phyloP scores from a whole-genome alignment of 768 basidiomycete genomes.

The Pleurotus djamor region DNA sequence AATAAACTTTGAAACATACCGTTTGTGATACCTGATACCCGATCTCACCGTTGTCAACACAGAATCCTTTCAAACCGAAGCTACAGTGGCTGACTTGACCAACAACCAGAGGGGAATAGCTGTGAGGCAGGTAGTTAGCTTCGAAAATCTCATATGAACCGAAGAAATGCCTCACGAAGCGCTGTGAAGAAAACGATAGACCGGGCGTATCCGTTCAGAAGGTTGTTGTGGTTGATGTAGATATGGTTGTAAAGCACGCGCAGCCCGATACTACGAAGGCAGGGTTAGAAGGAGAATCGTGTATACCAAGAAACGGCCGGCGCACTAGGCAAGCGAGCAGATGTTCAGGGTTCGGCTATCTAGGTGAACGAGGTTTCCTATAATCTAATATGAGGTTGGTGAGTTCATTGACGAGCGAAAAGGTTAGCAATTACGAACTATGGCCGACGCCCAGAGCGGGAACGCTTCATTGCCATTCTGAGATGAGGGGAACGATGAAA shows the following conservation, averaged over 20 bases:
- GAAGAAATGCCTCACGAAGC: neutral
- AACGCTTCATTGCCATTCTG: conserved; percentile 28
- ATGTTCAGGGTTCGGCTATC: conserved; percentile 11
- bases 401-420: neutral
- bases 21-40: too few species aligned
- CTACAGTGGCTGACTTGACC: neutral
- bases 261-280: conserved; percentile 12
- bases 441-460: conserved; percentile 23
- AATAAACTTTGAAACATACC: too few species aligned
- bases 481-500: neutral
- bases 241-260: conserved; percentile 19
- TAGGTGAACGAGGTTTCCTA: conserved; percentile 18
- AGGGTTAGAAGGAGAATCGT: neutral
- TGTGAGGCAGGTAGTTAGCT: neutral
- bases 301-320: neutral
- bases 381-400: conserved; percentile 8
- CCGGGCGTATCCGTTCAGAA: conserved; percentile 17
- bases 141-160: neutral
- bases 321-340: neutral
- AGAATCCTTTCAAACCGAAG: neutral
- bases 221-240: conserved; percentile 19
- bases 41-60: too few species aligned
- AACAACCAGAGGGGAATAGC: neutral
- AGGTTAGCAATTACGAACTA: conserved; percentile 10
- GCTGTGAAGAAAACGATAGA: neutral